Evolutionary conservation across 164 flowering plant genomes (phyloP).

Genomic region (Aristolochia contorta): DNA sequence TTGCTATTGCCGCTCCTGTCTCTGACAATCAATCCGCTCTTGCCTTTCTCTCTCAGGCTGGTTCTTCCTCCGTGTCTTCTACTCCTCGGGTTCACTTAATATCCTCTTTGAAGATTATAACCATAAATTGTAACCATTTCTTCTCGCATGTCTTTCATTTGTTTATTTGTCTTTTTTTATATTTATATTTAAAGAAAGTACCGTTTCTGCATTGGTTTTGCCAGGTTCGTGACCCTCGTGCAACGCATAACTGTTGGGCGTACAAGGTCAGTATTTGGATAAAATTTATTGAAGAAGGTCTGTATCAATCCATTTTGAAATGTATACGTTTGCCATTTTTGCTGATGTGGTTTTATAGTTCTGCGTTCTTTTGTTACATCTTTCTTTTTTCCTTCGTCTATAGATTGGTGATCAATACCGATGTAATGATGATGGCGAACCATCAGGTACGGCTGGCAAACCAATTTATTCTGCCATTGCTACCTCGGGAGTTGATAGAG

Average conservation of each 20-base stretch:
- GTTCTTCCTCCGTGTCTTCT: background rate
- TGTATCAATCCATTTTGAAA: background rate
- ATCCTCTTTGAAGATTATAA: background rate
- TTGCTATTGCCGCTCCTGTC: constrained; percentile 73
- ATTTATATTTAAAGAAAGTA: too few relatives aligned
- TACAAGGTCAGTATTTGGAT: constrained; percentile 47
- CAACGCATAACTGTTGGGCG: constrained; percentile 98
- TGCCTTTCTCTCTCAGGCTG: constrained; percentile 68
- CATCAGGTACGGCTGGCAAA: constrained; percentile 94
- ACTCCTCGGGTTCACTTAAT: background rate
- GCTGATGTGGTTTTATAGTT: background rate
- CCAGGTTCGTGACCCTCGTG: constrained; percentile 71
- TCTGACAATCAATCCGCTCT: constrained; percentile 57
- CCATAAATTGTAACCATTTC: too few relatives aligned
- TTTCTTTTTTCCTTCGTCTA: background rate
- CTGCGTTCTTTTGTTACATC: background rate
- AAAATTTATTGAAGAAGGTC: background rate
- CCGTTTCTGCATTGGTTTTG: background rate
- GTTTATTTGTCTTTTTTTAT: background rate
- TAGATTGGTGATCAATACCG: constrained; percentile 86
- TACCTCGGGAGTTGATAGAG: constrained; percentile 83
- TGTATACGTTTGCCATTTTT: background rate
- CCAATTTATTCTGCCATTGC: constrained; percentile 84
- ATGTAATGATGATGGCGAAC: constrained; percentile 91
- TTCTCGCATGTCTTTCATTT: too few relatives aligned